Evolutionary conservation across 1,284 basidiomycete genomes (phyloP).

Genomic region (Papiliotrema flavescens): DNA sequence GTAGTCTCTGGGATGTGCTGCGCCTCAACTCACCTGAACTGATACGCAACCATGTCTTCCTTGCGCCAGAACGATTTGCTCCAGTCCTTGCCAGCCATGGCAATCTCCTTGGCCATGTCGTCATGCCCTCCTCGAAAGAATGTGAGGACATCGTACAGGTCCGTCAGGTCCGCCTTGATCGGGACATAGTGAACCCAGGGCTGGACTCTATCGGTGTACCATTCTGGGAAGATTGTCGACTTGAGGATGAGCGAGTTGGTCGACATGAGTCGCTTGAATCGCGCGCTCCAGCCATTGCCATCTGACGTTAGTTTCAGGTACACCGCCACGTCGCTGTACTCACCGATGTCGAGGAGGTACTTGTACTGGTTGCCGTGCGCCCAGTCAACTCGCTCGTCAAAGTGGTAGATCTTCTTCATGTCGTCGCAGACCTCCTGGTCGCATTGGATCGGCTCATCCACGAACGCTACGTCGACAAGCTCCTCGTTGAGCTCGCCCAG

Average conservation of each 20-base stretch:
- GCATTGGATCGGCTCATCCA: conserved; percentile 54
- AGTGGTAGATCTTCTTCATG: conserved; percentile 54
- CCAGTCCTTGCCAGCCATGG: conserved; percentile 58
- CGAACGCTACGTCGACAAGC: conserved; percentile 60
- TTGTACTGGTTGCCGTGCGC: conserved; percentile 59
- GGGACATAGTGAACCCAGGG: conserved; percentile 60
- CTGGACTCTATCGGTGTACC: conserved; percentile 50
- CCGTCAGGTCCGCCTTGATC: conserved; percentile 56
- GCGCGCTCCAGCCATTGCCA: conserved; percentile 36
- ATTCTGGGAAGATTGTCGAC: conserved; percentile 63
- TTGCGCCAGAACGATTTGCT: conserved; percentile 60
- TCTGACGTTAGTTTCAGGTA: conserved; percentile 9
- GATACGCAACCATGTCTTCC: conserved; percentile 63
- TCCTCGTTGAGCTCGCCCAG: conserved; percentile 53
- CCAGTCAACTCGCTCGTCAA: conserved; percentile 51
- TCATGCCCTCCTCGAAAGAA: conserved; percentile 62
- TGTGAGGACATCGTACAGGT: conserved; percentile 57
- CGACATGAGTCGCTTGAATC: conserved; percentile 57
- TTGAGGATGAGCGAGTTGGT: conserved; percentile 63
- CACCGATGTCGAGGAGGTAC: conserved; percentile 62
- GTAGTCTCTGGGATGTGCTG: not conserved
- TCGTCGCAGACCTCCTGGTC: conserved; percentile 50
- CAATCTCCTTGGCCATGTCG: conserved; percentile 58
- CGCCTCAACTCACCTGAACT: conserved; percentile 54
- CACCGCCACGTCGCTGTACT: not conserved